Conservation (phyloP, 345 rosid species). For the Arabidopsis suecica region DNA sequence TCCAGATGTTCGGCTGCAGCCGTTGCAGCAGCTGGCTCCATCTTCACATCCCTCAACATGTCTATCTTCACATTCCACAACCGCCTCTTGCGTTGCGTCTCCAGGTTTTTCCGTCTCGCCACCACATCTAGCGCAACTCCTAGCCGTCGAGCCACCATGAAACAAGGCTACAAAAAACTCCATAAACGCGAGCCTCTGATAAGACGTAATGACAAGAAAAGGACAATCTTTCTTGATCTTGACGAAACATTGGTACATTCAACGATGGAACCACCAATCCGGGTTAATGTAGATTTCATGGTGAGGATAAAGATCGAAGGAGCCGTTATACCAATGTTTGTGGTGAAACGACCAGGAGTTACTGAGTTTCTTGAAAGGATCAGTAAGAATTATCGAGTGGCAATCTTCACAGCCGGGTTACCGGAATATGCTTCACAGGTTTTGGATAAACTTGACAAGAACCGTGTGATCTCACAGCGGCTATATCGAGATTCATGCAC, state of each 20-base stretch:
- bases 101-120: constrained; percentile 56
- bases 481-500: constrained; percentile 80
- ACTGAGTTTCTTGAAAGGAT: constrained; percentile 65
- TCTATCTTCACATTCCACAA: constrained; percentile 69
- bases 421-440: constrained; percentile 77
- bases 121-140: constrained; percentile 16
- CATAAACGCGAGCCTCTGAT: constrained; percentile 20
- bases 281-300: constrained; percentile 58
- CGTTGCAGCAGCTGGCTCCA: constrained; percentile 50
- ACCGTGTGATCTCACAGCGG: constrained; percentile 67
- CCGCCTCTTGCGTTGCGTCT: constrained; percentile 70
- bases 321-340: constrained; percentile 61
- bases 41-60: constrained; percentile 64
- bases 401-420: constrained; percentile 87
- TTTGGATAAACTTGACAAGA: constrained; percentile 67
- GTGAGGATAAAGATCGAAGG: constrained; percentile 73
- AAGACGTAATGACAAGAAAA: constrained; percentile 43
- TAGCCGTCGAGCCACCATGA: constrained; percentile 29
- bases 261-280: constrained; percentile 64
- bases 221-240: constrained; percentile 79
- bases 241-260: constrained; percentile 91
- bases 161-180: constrained; percentile 45
- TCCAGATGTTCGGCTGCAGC: constrained; percentile 42
- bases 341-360: constrained; percentile 87
- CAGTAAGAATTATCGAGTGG: constrained; percentile 63